Base-by-base conservation (phyloP, 2,329 filamentous ascomycete genomes). In the Dactylellina leptospora region DNA sequence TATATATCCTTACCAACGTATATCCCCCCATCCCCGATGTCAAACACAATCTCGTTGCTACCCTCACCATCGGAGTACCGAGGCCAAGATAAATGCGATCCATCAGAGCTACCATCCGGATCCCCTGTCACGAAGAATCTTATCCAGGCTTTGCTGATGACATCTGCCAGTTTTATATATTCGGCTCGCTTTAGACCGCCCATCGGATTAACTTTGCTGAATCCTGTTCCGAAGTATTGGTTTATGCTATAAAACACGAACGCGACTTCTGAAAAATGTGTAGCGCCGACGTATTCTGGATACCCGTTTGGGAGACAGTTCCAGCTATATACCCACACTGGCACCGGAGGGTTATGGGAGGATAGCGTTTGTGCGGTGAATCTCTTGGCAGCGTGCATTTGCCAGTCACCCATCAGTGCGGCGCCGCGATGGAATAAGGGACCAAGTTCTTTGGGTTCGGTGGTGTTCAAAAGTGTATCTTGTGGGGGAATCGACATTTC, bases 291-390 rank as follows among this genome's bases (percentile, higher is more conserved):
- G 0, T 79, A 77, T 6, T 80, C 78, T 0, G 81, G 78, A 0
- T 82, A 75, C 9, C 84, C 83, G 4, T 81, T 80, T 0, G 83
- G 79, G 11, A 83, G 78, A 4, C 84, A 85, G 75, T 88, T 86
- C 81, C 88, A 89, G 44, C 84, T 83, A 79, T 88, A 88, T 75
- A 83, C 84, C 80, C 86, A 88, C 10, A 84, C 75, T 11, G 80
- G 79, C 16, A 42, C 20, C n/a, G n/a, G n/a, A n/a, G n/a, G n/a
- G 3, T 51, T 51, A 20, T 33, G 16, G 8, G 79, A 79, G 9
- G 84, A 80, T 83, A 84, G 87, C 0, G 81, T 79, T 74, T 85
- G 79, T 70, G 82, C 84, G 3, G 84, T 83, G 20, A 82, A 79
- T 3, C 86, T 82, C 1, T 86, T 83, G 23, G 83, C 82, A 3